Conservation (phyloP, 140 eudicot species). For the Cichorium intybus region DNA sequence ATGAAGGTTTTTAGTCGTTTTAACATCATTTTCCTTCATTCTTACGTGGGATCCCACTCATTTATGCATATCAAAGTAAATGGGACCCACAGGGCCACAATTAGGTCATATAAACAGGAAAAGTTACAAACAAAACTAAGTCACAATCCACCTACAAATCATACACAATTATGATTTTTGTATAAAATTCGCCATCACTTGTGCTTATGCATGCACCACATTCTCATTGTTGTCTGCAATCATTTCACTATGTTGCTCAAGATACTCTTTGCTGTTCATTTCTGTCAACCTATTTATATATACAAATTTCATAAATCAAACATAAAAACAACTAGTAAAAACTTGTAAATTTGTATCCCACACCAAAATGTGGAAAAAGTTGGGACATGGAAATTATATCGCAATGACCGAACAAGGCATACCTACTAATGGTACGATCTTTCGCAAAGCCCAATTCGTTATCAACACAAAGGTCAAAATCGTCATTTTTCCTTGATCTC, state of each 20-base stretch:
- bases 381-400: background rate
- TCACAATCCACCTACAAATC: background rate
- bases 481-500: conserved; percentile 75
- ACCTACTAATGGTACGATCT: conserved; percentile 91
- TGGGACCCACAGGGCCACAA: background rate
- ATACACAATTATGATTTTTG: background rate
- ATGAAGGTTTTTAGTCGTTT: background rate
- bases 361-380: too few species aligned
- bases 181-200: background rate
- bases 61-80: background rate
- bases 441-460: conserved; percentile 85
- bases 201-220: conserved; percentile 31
- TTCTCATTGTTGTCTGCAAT: conserved; percentile 25
- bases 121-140: background rate
- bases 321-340: background rate
- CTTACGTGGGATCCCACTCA: background rate
- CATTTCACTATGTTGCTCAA: conserved; percentile 64
- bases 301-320: background rate
- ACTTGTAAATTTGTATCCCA: too few species aligned
- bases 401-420: background rate
- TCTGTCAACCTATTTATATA: conserved; percentile 60
- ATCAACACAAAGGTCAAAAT: conserved; percentile 79
- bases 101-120: background rate
- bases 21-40: background rate
- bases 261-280: conserved; percentile 87